Evolutionary conservation across 768 basidiomycete species (phyloP).

Genomic region (Omphalotus guepiniiformis): DNA sequence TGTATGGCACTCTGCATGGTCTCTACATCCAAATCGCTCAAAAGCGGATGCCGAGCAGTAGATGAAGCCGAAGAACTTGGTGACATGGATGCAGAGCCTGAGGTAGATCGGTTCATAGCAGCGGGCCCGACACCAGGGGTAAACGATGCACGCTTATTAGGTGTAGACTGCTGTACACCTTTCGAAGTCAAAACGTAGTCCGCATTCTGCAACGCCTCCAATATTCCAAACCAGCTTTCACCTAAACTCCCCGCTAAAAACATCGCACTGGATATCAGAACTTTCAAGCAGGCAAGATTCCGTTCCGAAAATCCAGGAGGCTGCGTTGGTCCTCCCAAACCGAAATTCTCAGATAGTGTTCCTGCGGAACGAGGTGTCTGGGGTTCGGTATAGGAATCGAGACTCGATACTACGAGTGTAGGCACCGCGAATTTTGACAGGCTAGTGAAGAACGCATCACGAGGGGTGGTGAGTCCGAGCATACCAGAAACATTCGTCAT

Average conservation of each 20-base stretch:
- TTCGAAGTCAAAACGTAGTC: slow-evolving; percentile 82
- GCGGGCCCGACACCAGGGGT: slow-evolving; percentile 29
- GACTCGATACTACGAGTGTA: slow-evolving; percentile 76
- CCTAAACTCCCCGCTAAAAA: slow-evolving; percentile 86
- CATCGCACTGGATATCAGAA: slow-evolving; percentile 69
- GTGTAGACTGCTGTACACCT: slow-evolving; percentile 31
- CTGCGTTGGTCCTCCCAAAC: slow-evolving; percentile 42
- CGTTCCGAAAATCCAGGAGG: slow-evolving; percentile 81
- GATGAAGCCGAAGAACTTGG: slow-evolving; percentile 16
- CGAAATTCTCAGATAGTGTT: slow-evolving; percentile 64
- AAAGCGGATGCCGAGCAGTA: slow-evolving; percentile 49
- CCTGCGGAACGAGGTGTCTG: slow-evolving; percentile 58
- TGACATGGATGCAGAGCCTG: slow-evolving; percentile 37
- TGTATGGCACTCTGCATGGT: slow-evolving; percentile 72
- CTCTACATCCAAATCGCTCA: slow-evolving; percentile 73
- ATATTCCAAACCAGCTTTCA: slow-evolving; percentile 87
- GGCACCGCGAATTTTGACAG: slow-evolving; percentile 95
- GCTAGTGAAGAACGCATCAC: slow-evolving; percentile 89
- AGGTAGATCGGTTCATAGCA: slow-evolving; percentile 22
- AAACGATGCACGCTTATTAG: slow-evolving; percentile 28
- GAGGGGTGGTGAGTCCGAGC: slow-evolving; percentile 79
- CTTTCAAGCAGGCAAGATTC: slow-evolving; percentile 88
- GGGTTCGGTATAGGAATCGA: slow-evolving; percentile 47
- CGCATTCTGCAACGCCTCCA: slow-evolving; percentile 92
- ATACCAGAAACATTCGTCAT: slow-evolving; percentile 88